Evolutionary conservation across 305 asterid genomes (phyloP).

Genomic region (Ajuga reptans): DNA sequence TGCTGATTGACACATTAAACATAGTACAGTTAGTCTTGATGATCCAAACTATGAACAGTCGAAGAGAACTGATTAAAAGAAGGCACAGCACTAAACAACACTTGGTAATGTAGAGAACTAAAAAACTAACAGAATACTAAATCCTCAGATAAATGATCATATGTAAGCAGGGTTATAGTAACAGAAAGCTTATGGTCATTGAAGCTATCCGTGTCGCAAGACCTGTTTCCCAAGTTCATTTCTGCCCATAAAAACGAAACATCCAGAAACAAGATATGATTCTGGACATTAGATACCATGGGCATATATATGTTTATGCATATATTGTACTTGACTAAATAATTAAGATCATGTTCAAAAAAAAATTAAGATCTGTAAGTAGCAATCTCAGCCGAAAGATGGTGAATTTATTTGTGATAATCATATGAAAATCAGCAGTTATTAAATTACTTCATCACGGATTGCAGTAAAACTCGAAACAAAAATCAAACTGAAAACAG

Average conservation of each 20-base stretch:
- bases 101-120: too few species aligned
- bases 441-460: constrained; percentile 31
- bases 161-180: constrained; percentile 66
- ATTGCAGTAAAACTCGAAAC: constrained; percentile 15
- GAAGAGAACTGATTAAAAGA: too few species aligned
- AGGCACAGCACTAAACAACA: too few species aligned
- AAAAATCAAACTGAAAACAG: neutral
- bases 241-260: constrained; percentile 36
- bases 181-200: constrained; percentile 40
- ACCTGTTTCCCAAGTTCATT: constrained; percentile 33
- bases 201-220: constrained; percentile 71
- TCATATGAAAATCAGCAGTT: constrained; percentile 34
- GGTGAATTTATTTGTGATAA: constrained; percentile 39
- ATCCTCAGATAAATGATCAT: neutral
- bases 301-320: constrained; percentile 21
- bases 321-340: too few species aligned
- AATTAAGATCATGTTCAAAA: too few species aligned
- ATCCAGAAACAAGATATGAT: constrained; percentile 25
- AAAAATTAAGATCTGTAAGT: too few species aligned
- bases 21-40: neutral
- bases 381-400: constrained; percentile 60
- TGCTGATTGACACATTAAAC: constrained; percentile 13
- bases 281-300: constrained; percentile 48
- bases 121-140: neutral
- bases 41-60: neutral